These are phyloP conservation scores for Xerocomus spinulosus DNA, from an alignment of 768 basidiomycete genomes.

Conservation along the genomic window DNA sequence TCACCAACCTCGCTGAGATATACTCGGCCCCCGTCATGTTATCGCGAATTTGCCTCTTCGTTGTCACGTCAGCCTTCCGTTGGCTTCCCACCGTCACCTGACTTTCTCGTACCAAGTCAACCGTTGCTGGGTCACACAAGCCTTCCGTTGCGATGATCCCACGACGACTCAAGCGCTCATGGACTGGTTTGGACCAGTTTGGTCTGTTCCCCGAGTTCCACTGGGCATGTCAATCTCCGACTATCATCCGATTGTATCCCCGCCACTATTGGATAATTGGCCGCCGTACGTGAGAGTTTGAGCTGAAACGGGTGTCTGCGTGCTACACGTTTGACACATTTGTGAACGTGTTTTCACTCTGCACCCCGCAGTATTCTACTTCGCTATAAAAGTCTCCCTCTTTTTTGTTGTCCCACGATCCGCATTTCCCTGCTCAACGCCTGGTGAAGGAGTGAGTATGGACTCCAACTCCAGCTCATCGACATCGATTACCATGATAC, in stretches of 20 bases:
- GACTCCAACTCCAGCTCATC: slow-evolving; percentile 16
- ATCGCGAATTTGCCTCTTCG: not conserved
- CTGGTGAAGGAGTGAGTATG: no score
- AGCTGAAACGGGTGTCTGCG: not conserved
- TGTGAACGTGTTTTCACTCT: not conserved
- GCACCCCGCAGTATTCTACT: not conserved
- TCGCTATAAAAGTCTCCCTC: not conserved
- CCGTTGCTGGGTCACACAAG: no score
- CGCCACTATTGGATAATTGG: not conserved
- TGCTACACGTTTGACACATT: not conserved
- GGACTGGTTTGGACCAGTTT: slow-evolving; percentile 6
- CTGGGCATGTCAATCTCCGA: not conserved
- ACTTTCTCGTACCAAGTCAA: not conserved
- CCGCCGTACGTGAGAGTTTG: not conserved
- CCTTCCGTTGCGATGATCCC: no score
- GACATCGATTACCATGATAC: slow-evolving; percentile 45
- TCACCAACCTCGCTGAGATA: not conserved
- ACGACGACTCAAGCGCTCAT: not conserved
- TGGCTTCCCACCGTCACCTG: slow-evolving; percentile 6
- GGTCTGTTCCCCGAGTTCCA: slow-evolving; percentile 9
- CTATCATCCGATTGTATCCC: not conserved
- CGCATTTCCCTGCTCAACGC: no score
- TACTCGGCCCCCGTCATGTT: not conserved
- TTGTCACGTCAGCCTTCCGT: not conserved
- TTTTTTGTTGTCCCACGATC: not conserved